Conservation (phyloP, 192 early-diverging fungal genomes). For the Podochytrium sp. region DNA sequence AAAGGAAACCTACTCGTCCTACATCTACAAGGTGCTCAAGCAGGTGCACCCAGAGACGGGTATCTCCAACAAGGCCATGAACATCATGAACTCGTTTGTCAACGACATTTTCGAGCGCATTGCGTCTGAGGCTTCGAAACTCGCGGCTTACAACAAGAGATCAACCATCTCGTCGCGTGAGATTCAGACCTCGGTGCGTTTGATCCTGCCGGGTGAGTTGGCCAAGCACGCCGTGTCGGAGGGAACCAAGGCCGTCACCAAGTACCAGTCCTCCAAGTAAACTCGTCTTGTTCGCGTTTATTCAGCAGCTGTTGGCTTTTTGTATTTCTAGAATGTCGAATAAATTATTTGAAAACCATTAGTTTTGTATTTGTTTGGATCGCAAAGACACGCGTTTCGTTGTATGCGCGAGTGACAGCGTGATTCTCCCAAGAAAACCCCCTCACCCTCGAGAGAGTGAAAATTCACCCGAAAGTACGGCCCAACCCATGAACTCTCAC, state of each 20-base stretch:
- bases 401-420: no score
- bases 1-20: constrained; percentile 93
- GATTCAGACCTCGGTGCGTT: constrained; percentile 82
- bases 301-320: no score
- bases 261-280: constrained; percentile 84
- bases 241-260: constrained; percentile 97
- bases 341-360: no score
- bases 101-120: constrained; percentile 99
- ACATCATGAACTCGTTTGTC: constrained; percentile 96
- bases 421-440: no score
- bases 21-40: constrained; percentile 98
- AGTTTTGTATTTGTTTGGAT: no score
- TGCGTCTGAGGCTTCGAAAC: constrained; percentile 63
- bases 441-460: no score
- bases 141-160: constrained; percentile 93
- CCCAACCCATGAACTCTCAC: no score
- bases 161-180: constrained; percentile 95
- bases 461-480: no score
- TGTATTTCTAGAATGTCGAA: no score
- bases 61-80: constrained; percentile 99
- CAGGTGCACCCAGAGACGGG: constrained; percentile 98
- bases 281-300: no score
- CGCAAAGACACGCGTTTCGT: no score
- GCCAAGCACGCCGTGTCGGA: constrained; percentile 98
- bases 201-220: constrained; percentile 90